A percentile compares a stretch with the other conserved stretches of the same genome.
Conservation (phyloP, 139 green algal genomes). For the Auxenochlorella pyrenoidosa region DNA sequence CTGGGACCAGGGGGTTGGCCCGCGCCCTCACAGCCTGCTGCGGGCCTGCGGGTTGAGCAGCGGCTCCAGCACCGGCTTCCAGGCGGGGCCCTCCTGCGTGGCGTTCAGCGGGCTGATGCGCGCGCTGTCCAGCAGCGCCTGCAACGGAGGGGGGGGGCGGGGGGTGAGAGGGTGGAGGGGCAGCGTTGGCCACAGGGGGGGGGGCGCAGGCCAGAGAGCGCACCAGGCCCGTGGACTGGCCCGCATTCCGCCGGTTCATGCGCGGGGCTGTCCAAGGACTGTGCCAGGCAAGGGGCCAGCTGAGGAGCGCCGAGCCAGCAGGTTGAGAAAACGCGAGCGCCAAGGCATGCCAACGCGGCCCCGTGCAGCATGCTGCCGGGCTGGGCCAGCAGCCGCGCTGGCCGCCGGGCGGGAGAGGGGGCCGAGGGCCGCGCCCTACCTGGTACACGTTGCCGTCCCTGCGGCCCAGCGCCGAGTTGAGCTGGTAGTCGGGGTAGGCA, state of each 20-base stretch:
- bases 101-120: constrained; percentile 82
- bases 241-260: too few species aligned
- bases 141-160: not conserved
- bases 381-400: too few species aligned
- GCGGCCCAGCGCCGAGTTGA: constrained; percentile 83
- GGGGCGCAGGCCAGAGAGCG: not conserved
- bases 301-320: too few species aligned
- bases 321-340: too few species aligned
- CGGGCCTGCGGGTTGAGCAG: constrained; percentile 46
- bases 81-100: constrained; percentile 86
- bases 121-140: constrained; percentile 79
- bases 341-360: too few species aligned
- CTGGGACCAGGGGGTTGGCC: too few species aligned
- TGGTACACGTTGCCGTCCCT: constrained; percentile 86
- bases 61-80: constrained; percentile 78
- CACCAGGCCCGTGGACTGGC: not conserved
- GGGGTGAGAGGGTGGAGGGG: not conserved
- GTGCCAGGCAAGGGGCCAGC: too few species aligned
- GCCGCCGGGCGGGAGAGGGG: too few species aligned
- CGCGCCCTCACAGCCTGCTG: not conserved
- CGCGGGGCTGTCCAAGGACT: too few species aligned
- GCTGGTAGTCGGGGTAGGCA: constrained; percentile 82
- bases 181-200: not conserved
- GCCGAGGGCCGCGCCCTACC: not conserved
- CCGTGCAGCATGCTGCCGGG: too few species aligned